Conservation (phyloP, 768 basidiomycete genomes). For the Amanita pseudoporphyria region DNA sequence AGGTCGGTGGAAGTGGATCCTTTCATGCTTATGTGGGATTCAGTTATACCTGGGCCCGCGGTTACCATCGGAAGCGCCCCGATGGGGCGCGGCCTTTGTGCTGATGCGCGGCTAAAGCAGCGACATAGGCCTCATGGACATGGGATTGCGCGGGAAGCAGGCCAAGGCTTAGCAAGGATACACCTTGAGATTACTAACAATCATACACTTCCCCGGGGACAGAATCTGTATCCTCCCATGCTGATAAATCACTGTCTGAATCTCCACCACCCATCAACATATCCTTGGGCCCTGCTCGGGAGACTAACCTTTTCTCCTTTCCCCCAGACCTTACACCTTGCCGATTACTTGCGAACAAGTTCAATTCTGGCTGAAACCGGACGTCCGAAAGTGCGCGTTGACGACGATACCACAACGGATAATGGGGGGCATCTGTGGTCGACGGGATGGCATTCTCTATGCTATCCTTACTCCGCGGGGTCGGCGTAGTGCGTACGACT, state of each 20-base stretch:
- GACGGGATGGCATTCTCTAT: not conserved
- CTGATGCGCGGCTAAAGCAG: no score
- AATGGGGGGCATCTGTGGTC: not conserved
- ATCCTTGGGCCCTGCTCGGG: not conserved
- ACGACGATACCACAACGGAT: not conserved
- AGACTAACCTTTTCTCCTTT: not conserved
- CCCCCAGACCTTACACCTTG: not conserved
- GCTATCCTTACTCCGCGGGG: not conserved
- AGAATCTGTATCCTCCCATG: slow-evolving; percentile 6
- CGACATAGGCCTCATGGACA: no score
- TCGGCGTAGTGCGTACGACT: slow-evolving; percentile 19
- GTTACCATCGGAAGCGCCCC: not conserved
- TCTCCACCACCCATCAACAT: not conserved
- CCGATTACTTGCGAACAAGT: not conserved
- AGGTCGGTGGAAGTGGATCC: not conserved
- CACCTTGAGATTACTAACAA: not conserved
- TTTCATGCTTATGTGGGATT: not conserved
- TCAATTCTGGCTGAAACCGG: not conserved
- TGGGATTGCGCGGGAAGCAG: no score
- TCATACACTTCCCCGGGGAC: not conserved
- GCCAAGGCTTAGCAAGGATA: not conserved
- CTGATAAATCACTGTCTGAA: slow-evolving; percentile 1
- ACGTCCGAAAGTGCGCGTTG: not conserved
- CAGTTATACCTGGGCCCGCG: not conserved
- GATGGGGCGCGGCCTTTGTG: no score